These are phyloP conservation scores for Schizothecium vesticola DNA, from an alignment of 495 filamentous ascomycete genomes.

Conservation along the genomic window DNA sequence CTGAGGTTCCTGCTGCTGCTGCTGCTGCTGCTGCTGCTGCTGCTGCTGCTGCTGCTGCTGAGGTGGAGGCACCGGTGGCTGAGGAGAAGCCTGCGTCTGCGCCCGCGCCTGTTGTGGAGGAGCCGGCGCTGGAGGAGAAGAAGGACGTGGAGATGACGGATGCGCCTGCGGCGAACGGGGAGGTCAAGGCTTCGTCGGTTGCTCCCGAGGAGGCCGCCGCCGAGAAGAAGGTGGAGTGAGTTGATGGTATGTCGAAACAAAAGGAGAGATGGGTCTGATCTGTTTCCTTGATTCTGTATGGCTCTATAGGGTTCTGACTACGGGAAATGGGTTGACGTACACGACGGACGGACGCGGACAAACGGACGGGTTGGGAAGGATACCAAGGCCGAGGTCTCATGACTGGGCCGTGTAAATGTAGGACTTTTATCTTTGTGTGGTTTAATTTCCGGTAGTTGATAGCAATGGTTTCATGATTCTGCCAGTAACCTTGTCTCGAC, in stretches of 20 bases:
- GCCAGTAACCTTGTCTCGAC: background rate
- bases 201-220: background rate
- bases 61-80: conserved; percentile 13
- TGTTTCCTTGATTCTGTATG: background rate
- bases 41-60: too few relatives aligned
- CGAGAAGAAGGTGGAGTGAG: conserved; percentile 5
- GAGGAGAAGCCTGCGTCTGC: conserved; percentile 10
- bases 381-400: background rate
- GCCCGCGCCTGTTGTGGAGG: background rate
- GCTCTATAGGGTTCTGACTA: background rate
- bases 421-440: background rate
- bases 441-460: background rate
- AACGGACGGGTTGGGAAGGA: background rate
- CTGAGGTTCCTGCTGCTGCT: background rate
- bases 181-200: background rate
- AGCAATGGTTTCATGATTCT: conserved; percentile 1
- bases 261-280: background rate
- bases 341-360: background rate
- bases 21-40: too few relatives aligned
- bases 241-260: background rate
- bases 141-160: conserved; percentile 24
- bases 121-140: conserved; percentile 14
- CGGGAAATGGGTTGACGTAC: background rate
- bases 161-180: conserved; percentile 4
- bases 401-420: conserved; percentile 7